These are phyloP conservation scores for Syzygium syzygioides DNA, from an alignment of 441 rosid genomes.

Conservation along the genomic window DNA sequence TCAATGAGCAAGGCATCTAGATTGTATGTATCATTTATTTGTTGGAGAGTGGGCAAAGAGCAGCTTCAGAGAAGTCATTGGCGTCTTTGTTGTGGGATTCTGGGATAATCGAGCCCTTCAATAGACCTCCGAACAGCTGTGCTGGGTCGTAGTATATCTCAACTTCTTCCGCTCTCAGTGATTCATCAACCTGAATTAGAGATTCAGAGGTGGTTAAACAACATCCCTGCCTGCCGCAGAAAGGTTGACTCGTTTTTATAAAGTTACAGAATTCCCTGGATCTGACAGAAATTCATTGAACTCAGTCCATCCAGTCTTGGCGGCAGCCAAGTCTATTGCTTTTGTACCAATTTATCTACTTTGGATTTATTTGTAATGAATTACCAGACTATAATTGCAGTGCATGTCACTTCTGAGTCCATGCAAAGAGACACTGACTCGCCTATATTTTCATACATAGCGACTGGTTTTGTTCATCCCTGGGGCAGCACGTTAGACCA, in stretches of 20 bases:
- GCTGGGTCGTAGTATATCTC: conserved; percentile 66
- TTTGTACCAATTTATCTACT: background rate
- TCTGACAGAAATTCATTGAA: background rate
- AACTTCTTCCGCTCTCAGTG: conserved; percentile 49
- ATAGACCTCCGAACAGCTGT: conserved; percentile 57
- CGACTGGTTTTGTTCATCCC: background rate
- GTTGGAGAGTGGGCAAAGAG: conserved; percentile 20
- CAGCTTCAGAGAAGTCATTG: background rate
- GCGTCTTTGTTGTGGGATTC: conserved; percentile 5
- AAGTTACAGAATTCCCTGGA: background rate
- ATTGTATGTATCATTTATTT: background rate
- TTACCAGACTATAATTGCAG: background rate
- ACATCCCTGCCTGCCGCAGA: background rate
- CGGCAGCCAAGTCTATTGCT: background rate
- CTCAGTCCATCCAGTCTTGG: background rate
- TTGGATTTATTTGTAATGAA: background rate
- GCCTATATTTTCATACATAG: background rate
- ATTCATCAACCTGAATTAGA: conserved; percentile 46
- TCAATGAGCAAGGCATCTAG: background rate
- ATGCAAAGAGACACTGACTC: background rate
- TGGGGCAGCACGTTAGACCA: background rate
- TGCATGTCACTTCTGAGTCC: background rate
- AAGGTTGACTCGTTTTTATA: background rate
- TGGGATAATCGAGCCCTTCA: conserved; percentile 36
- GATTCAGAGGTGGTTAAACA: background rate